Evolutionary conservation across 441 rosid species (phyloP).

Genomic region (Jatropha multifida): DNA sequence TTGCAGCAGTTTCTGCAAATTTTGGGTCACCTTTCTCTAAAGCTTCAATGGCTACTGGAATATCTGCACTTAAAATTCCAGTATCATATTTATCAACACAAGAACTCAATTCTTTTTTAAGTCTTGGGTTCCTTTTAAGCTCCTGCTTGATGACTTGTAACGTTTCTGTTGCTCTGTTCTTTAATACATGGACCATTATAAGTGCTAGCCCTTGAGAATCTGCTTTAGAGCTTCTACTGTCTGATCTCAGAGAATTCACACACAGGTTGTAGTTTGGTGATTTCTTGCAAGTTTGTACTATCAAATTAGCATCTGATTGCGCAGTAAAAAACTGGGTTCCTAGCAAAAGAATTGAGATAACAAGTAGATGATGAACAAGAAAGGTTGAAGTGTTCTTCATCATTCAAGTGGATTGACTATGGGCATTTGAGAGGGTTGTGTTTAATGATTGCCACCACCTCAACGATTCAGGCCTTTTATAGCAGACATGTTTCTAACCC

Average conservation of each 20-base stretch:
- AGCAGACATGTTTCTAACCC: too few relatives aligned
- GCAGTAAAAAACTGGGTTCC: background rate
- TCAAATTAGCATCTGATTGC: background rate
- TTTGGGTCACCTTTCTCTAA: constrained; percentile 24
- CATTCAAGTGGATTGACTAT: background rate
- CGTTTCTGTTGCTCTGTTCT: constrained; percentile 20
- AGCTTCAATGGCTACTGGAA: constrained; percentile 25
- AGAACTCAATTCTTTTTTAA: constrained; percentile 12
- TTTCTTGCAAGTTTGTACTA: constrained; percentile 8
- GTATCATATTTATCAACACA: constrained; percentile 26
- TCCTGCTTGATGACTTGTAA: constrained; percentile 17
- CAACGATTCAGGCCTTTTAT: too few relatives aligned
- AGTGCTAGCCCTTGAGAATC: constrained; percentile 28
- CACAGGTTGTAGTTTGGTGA: constrained; percentile 7
- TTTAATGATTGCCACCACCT: background rate
- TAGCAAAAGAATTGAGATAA: background rate
- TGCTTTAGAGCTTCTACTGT: constrained; percentile 21
- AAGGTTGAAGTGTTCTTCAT: background rate
- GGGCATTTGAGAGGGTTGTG: background rate
- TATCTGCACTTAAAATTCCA: constrained; percentile 22
- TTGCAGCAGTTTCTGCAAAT: constrained; percentile 23
- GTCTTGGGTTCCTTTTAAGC: background rate
- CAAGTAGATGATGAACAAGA: background rate
- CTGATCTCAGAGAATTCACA: constrained; percentile 1
- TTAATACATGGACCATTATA: constrained; percentile 22